Conservation (phyloP, 306 rosid genomes). For the Cicer yamashitae region DNA sequence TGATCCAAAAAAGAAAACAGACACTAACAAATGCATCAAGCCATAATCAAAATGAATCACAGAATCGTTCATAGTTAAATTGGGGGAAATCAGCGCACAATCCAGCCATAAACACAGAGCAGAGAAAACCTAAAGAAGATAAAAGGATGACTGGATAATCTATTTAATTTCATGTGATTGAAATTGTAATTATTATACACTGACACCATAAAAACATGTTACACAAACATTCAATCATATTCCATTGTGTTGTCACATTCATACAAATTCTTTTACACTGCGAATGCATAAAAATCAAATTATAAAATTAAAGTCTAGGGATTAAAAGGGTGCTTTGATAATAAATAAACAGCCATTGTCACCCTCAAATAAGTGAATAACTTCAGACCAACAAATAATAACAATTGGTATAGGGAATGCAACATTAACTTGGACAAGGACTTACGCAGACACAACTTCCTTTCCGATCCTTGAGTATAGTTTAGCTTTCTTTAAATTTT, state of each 20-base stretch:
- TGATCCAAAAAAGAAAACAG: constrained; percentile 4
- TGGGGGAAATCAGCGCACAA: constrained; percentile 12
- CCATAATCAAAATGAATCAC: constrained; percentile 21
- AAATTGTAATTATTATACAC: background rate
- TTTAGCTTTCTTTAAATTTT: constrained; percentile 83
- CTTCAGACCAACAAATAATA: constrained; percentile 17
- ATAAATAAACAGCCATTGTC: background rate
- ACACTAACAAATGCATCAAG: constrained; percentile 34
- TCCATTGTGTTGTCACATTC: background rate
- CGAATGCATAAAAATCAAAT: background rate
- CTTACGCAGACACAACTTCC: constrained; percentile 95
- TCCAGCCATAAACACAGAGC: background rate
- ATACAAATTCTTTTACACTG: background rate
- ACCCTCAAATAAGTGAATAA: background rate
- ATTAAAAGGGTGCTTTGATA: background rate
- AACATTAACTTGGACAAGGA: constrained; percentile 33
- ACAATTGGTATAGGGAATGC: background rate
- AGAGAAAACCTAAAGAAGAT: constrained; percentile 9
- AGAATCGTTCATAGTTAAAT: constrained; percentile 3
- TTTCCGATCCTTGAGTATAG: constrained; percentile 83
- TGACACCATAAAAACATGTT: background rate
- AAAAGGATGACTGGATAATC: background rate
- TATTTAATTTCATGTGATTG: background rate
- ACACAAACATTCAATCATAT: background rate
- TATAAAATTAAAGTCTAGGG: background rate